A percentile compares a stretch with the other conserved stretches of the same genome.
Conservation (phyloP, 176 grass and related monocot species). For the Panicum miliaceum region DNA sequence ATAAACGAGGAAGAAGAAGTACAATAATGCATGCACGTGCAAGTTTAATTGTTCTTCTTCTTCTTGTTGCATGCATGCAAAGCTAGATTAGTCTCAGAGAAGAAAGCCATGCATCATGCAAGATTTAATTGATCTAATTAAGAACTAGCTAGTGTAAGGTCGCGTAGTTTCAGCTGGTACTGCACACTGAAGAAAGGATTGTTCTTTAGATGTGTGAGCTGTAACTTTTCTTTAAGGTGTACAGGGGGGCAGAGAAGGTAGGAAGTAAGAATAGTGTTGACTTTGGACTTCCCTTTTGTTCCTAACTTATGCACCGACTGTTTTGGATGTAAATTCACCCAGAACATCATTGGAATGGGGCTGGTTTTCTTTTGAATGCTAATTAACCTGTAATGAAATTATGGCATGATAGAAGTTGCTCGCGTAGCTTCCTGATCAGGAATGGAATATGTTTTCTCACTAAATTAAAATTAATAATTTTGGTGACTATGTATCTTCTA, state of each 20-base stretch:
- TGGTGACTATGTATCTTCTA: too few species aligned
- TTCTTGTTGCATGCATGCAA: conserved; percentile 24
- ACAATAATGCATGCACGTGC: conserved; percentile 24
- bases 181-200: conserved; percentile 35
- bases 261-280: conserved; percentile 29
- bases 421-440: neutral
- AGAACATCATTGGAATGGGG: neutral
- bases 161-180: neutral
- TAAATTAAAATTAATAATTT: too few species aligned
- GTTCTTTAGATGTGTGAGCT: conserved; percentile 38
- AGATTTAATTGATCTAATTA: conserved; percentile 23
- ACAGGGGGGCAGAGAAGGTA: conserved; percentile 41
- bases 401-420: neutral
- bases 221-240: conserved; percentile 44
- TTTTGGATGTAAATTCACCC: conserved; percentile 16
- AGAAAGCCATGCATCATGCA: conserved; percentile 17
- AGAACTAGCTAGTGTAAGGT: conserved; percentile 12
- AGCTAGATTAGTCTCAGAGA: neutral
- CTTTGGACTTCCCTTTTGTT: neutral
- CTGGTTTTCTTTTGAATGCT: neutral
- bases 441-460: neutral
- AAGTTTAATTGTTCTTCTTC: conserved; percentile 36
- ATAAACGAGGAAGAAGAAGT: conserved; percentile 7
- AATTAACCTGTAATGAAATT: neutral
- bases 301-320: conserved; percentile 26